A percentile compares a stretch with the other conserved stretches of the same genome.
Evolutionary conservation across 345 rosid species (phyloP).

Genomic region (Kernera saxatilis): DNA sequence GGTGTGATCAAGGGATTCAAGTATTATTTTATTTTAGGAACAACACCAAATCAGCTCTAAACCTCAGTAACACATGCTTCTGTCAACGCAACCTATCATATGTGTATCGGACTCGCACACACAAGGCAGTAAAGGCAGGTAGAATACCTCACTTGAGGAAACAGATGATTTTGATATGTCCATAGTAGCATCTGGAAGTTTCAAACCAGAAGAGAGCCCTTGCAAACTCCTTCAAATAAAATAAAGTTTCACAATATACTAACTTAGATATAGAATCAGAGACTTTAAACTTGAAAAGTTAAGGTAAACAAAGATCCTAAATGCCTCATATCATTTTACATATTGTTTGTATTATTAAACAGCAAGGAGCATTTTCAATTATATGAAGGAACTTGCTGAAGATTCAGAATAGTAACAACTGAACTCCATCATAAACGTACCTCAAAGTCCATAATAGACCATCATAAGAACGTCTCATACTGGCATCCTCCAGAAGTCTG

Average conservation of each 20-base stretch:
- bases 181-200: conserved; percentile 35
- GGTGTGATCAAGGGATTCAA: background rate
- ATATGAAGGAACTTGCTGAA: conserved; percentile 7
- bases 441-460: conserved; percentile 87
- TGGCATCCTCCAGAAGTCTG: conserved; percentile 84
- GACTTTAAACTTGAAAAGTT: conserved; percentile 4
- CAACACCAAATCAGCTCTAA: conserved; percentile 3
- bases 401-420: background rate
- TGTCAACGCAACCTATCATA: background rate
- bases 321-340: background rate
- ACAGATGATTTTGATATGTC: conserved; percentile 37
- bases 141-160: conserved; percentile 37
- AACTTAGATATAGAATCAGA: conserved; percentile 2
- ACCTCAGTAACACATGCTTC: background rate
- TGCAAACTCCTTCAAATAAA: conserved; percentile 70
- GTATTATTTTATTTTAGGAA: background rate
- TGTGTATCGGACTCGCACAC: conserved; percentile 4
- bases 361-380: background rate
- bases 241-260: conserved; percentile 9
- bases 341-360: background rate
- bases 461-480: conserved; percentile 63
- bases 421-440: conserved; percentile 37
- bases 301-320: background rate
- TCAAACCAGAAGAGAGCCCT: conserved; percentile 47
- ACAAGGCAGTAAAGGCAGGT: conserved; percentile 8